A percentile compares a stretch with the other conserved stretches of the same genome.
Evolutionary conservation across 257 asterid genomes (phyloP).

Genomic region (Ajuga chamaepitys): DNA sequence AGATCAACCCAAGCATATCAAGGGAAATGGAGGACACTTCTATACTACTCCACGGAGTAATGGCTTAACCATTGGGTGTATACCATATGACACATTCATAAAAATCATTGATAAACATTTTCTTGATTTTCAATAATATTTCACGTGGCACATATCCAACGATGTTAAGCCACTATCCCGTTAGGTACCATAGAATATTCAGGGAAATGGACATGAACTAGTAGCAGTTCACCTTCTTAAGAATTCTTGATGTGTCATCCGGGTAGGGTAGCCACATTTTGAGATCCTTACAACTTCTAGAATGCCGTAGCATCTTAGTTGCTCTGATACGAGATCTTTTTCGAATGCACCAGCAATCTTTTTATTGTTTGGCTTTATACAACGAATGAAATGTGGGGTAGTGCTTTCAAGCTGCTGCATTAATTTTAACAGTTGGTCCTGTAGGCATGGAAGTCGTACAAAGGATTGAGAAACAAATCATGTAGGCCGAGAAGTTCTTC

Average conservation of each 20-base stretch:
- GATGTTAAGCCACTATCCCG: too few relatives aligned
- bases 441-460: slow-evolving; percentile 24
- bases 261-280: slow-evolving; percentile 74
- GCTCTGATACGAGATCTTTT: slow-evolving; percentile 56
- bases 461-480: not conserved
- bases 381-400: slow-evolving; percentile 71
- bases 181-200: not conserved
- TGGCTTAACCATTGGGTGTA: too few relatives aligned
- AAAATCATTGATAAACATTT: too few relatives aligned
- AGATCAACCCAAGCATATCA: not conserved
- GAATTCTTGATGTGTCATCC: slow-evolving; percentile 84
- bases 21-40: slow-evolving; percentile 8
- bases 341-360: slow-evolving; percentile 66
- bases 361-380: slow-evolving; percentile 76
- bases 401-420: slow-evolving; percentile 82
- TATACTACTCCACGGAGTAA: too few relatives aligned
- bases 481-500: not conserved
- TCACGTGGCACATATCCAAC: too few relatives aligned
- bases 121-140: too few relatives aligned
- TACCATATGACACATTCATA: too few relatives aligned
- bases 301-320: slow-evolving; percentile 73
- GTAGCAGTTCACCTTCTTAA: slow-evolving; percentile 47
- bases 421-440: slow-evolving; percentile 69
- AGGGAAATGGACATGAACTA: slow-evolving; percentile 4
- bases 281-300: slow-evolving; percentile 64